These are phyloP conservation scores for Leptomonas seymouri DNA, from an alignment of 208 protist genomes.

Conservation along the genomic window DNA sequence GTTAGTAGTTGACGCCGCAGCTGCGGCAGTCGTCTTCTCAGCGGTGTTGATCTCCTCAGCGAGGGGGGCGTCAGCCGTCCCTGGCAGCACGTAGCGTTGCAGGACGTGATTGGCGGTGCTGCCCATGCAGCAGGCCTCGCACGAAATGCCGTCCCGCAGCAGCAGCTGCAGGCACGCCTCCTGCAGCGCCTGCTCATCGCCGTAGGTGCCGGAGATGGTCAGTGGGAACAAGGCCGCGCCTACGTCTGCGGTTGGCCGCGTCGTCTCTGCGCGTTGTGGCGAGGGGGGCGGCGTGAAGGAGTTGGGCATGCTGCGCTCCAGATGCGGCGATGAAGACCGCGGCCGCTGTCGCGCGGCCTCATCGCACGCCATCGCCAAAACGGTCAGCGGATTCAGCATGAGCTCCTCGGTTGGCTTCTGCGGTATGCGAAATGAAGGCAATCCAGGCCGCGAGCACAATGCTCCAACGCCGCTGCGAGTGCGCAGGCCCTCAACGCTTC, in stretches of 20 bases:
- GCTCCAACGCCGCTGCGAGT: not conserved
- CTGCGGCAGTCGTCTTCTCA: conserved; percentile 4
- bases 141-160: conserved; percentile 71
- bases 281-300: conserved; percentile 12
- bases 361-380: conserved; percentile 13
- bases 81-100: conserved; percentile 32
- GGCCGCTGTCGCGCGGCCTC: conserved; percentile 8
- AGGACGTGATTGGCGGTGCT: conserved; percentile 33
- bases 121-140: conserved; percentile 61
- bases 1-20: no score
- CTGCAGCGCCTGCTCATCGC: conserved; percentile 69
- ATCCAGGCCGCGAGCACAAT: not conserved
- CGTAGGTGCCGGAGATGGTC: conserved; percentile 63
- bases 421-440: not conserved
- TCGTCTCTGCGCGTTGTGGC: conserved; percentile 1
- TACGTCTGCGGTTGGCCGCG: conserved; percentile 1
- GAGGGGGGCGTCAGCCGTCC: conserved; percentile 31
- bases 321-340: not conserved
- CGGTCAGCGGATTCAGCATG: conserved; percentile 24
- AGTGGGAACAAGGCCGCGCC: conserved; percentile 27
- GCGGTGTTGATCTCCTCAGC: conserved; percentile 13
- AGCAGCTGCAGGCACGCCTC: conserved; percentile 54
- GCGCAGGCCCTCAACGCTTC: conserved; percentile 6
- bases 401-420: conserved; percentile 8
- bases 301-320: not conserved